These are phyloP conservation scores for Stereocaulon alpinum DNA, from an alignment of 495 filamentous ascomycete genomes.

Conservation along the genomic window DNA sequence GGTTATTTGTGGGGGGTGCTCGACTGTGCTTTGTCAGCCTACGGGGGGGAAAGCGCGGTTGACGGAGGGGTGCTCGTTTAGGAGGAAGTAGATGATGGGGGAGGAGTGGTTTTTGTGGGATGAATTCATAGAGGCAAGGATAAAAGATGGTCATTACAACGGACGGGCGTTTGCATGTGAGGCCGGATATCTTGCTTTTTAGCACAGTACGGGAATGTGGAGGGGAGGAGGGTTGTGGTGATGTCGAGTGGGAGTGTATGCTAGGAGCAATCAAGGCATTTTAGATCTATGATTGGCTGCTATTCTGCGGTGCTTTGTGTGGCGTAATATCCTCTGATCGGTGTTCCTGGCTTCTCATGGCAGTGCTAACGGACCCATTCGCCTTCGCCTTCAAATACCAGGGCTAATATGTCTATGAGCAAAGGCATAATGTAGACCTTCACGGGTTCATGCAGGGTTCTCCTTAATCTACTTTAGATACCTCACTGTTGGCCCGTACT, in stretches of 20 bases:
- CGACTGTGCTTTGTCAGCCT: conserved; percentile 93
- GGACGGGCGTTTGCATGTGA: conserved; percentile 8
- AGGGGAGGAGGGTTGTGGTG: neutral
- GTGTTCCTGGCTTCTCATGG: too few relatives aligned
- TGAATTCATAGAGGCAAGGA: conserved; percentile 49
- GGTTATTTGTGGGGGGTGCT: conserved; percentile 97
- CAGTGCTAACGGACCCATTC: too few relatives aligned
- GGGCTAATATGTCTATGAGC: too few relatives aligned
- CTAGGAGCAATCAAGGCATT: conserved; percentile 9
- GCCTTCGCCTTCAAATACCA: too few relatives aligned
- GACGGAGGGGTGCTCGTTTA: conserved; percentile 98
- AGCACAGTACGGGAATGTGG: neutral
- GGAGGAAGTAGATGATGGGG: conserved; percentile 75
- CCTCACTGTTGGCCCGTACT: too few relatives aligned
- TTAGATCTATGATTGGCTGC: neutral
- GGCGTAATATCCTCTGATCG: neutral
- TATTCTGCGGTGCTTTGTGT: neutral
- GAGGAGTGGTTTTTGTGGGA: conserved; percentile 24
- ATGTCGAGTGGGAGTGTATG: neutral
- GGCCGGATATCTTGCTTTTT: conserved; percentile 9
- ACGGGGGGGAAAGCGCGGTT: conserved; percentile 95
- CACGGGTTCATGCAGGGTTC: too few relatives aligned
- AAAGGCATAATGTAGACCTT: too few relatives aligned
- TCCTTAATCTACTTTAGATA: too few relatives aligned
- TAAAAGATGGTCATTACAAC: conserved; percentile 53